Evolutionary conservation across 345 rosid genomes (phyloP).

Genomic region (Moringa oleifera): DNA sequence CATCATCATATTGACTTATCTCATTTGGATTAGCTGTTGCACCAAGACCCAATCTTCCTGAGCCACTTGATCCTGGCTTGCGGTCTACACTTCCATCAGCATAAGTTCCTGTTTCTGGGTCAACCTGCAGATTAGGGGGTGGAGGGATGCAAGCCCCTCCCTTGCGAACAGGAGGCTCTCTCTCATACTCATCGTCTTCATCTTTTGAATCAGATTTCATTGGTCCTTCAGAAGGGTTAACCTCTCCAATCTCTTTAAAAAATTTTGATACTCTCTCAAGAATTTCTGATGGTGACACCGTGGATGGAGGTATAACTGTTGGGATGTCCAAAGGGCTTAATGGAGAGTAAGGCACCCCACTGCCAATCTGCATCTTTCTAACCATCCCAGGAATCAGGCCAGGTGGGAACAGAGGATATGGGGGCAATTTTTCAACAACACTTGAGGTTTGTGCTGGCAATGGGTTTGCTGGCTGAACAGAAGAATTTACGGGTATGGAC

Average conservation of each 20-base stretch:
- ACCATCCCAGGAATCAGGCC: conserved; percentile 99
- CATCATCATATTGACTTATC: conserved; percentile 88
- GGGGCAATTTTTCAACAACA: conserved; percentile 66
- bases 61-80: conserved; percentile 55
- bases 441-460: conserved; percentile 34
- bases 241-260: conserved; percentile 91
- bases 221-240: conserved; percentile 77
- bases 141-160: conserved; percentile 97
- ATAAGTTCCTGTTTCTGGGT: conserved; percentile 81
- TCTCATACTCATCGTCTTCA: conserved; percentile 63
- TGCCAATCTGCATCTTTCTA: conserved; percentile 94
- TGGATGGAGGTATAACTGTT: conserved; percentile 80
- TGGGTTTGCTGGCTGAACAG: conserved; percentile 47
- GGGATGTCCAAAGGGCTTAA: conserved; percentile 96
- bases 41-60: conserved; percentile 82
- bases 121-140: conserved; percentile 79
- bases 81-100: conserved; percentile 78
- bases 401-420: conserved; percentile 95
- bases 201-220: conserved; percentile 52
- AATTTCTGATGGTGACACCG: conserved; percentile 62
- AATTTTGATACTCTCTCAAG: conserved; percentile 86
- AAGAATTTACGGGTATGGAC: conserved; percentile 51
- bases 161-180: conserved; percentile 58
- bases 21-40: conserved; percentile 87
- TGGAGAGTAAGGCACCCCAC: conserved; percentile 97